phyloP scores from a whole-genome alignment of 371 early-diverging fungal genomes.

The Apophysomyces elegans region DNA sequence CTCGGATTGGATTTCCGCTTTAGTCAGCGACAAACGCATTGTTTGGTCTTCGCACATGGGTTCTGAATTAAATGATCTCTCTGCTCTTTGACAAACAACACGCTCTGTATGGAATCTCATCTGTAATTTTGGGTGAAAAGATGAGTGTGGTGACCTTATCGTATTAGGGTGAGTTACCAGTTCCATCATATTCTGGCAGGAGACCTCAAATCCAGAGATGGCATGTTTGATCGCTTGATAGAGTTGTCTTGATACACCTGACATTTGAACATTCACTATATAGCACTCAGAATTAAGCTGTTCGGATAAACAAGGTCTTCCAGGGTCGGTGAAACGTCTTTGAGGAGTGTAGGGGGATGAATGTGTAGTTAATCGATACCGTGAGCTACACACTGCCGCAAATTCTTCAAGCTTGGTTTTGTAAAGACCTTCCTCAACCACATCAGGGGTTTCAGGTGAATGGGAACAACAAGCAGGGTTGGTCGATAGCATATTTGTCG shows the following conservation, averaged over 20 bases:
- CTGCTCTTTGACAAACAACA: conserved; percentile 6
- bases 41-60: not conserved
- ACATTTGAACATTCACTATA: conserved; percentile 33
- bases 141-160: not conserved
- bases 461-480: conserved; percentile 15
- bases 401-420: conserved; percentile 38
- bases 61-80: conserved; percentile 2
- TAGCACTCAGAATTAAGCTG: conserved; percentile 7
- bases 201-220: conserved; percentile 35
- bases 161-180: conserved; percentile 30
- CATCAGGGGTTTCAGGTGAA: not conserved
- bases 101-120: conserved; percentile 7
- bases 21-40: conserved; percentile 8
- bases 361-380: conserved; percentile 19
- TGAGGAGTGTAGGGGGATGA: conserved; percentile 9
- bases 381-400: conserved; percentile 37
- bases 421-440: conserved; percentile 7
- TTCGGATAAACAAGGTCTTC: not conserved
- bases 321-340: conserved; percentile 31
- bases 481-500: conserved; percentile 2
- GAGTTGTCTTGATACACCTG: conserved; percentile 36
- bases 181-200: conserved; percentile 44
- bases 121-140: not conserved
- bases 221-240: conserved; percentile 42
- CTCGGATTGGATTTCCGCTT: conserved; percentile 5